A percentile compares a stretch with the other conserved stretches of the same genome.
Evolutionary conservation across 768 basidiomycete genomes (phyloP).

Genomic region (Atractiella rhizophila): DNA sequence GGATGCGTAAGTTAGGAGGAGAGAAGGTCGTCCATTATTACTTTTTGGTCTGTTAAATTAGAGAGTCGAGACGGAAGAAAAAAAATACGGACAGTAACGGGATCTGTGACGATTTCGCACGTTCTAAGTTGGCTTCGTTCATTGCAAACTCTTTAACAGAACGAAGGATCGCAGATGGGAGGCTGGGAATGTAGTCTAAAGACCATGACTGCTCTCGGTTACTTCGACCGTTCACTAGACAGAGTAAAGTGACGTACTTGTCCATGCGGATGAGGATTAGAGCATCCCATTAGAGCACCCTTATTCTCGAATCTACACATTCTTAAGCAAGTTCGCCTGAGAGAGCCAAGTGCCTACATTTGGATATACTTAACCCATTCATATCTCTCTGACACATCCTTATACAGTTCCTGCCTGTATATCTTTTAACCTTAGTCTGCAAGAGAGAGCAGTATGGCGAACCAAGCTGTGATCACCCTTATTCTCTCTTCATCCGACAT

Average conservation of each 20-base stretch:
- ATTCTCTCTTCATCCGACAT: slow-evolving; percentile 35
- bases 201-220: slow-evolving; percentile 19
- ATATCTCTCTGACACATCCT: slow-evolving; percentile 10
- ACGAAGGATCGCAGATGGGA: slow-evolving; percentile 24
- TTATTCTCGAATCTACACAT: slow-evolving; percentile 37
- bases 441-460: slow-evolving; percentile 24
- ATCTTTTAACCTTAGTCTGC: neutral
- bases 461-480: slow-evolving; percentile 48
- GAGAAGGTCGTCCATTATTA: slow-evolving; percentile 12
- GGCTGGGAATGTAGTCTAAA: slow-evolving; percentile 40
- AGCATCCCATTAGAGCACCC: slow-evolving; percentile 83
- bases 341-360: slow-evolving; percentile 8
- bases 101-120: neutral
- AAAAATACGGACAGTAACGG: slow-evolving; percentile 7
- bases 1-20: slow-evolving; percentile 17
- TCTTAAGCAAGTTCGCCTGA: neutral
- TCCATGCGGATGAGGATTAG: slow-evolving; percentile 80
- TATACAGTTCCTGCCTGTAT: slow-evolving; percentile 15
- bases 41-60: neutral
- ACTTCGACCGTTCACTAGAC: neutral
- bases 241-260: slow-evolving; percentile 41
- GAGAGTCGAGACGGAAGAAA: too few relatives aligned
- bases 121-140: neutral
- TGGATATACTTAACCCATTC: slow-evolving; percentile 17
- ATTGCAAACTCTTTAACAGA: slow-evolving; percentile 9